Conservation (phyloP, 2,329 filamentous ascomycete genomes). For the Colletotrichum endophyticum region DNA sequence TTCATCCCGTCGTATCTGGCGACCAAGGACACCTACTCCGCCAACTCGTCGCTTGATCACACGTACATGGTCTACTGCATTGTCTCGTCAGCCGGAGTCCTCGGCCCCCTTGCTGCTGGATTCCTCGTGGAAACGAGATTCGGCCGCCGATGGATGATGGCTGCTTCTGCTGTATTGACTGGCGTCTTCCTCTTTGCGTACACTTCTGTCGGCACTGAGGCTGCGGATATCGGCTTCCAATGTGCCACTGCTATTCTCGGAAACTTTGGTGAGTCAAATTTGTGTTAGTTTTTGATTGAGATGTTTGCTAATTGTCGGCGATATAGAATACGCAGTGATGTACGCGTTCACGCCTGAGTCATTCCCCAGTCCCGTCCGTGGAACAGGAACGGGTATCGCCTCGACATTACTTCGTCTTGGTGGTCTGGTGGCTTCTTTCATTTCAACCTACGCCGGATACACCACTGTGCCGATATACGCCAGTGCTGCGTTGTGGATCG, state of each 20-base stretch:
- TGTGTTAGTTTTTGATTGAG: not conserved
- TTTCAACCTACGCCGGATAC: conserved; percentile 46
- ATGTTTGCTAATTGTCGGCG: not conserved
- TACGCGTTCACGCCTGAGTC: conserved; percentile 61
- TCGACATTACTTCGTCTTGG: conserved; percentile 41
- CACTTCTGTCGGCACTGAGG: conserved; percentile 41
- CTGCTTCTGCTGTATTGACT: conserved; percentile 44
- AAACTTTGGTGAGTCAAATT: conserved; percentile 37
- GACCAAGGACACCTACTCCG: conserved; percentile 34
- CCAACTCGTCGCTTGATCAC: conserved; percentile 27
- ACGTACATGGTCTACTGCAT: conserved; percentile 41
- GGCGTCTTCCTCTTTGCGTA: conserved; percentile 52
- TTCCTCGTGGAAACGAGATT: conserved; percentile 45
- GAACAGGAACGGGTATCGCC: conserved; percentile 55
- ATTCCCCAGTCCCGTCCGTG: conserved; percentile 59
- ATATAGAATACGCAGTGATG: conserved; percentile 30
- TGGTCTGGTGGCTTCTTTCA: conserved; percentile 44
- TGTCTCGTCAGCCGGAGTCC: conserved; percentile 41
- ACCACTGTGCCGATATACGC: conserved; percentile 48
- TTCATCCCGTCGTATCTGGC: conserved; percentile 51
- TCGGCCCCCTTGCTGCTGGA: conserved; percentile 45
- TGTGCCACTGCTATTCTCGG: conserved; percentile 50
- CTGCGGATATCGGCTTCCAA: conserved; percentile 42
- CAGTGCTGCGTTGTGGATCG: conserved; percentile 48
- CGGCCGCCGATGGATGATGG: conserved; percentile 49